Evolutionary conservation across 2,329 filamentous ascomycete genomes (phyloP), one percentile per base, ranked within the genome.

Genomic region (Trichoderma koningii): DNA sequence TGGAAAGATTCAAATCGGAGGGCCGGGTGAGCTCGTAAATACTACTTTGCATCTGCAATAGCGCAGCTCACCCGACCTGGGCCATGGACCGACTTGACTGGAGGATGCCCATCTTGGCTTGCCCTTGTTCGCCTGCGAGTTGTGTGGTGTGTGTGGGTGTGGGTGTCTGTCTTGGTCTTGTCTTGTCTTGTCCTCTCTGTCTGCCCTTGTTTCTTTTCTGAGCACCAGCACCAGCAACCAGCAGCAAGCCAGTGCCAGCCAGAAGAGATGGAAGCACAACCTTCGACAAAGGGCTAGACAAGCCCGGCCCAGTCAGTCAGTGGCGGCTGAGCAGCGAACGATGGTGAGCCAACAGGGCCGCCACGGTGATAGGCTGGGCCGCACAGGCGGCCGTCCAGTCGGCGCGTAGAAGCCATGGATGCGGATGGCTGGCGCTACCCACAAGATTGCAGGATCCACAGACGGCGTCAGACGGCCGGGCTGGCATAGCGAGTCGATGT

Each of bases 401-500:
- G 74, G 75, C 75, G 75, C 74, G 70, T 75, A 73, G 73, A 70
- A 73, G 66, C 55, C 64, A 38, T 63, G 71, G 69, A 74, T 71
- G 72, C 71, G 73, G 73, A 72, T 73, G 73, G 73, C 71, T 75
- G 76, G 74, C 73, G 71, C 74, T 75, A 71, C 73, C 71, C 75
- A 75, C 64, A 71, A 74, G 70, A 74, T 73, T 73, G 73, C 71
- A 72, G 71, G 71, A 70, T 71, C 73, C 73, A 75, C 74, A 72
- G 72, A 70, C 71, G 69, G 71, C 75, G 76, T 77, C 74, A 75
- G 74, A 76, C 72, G 75, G 71, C 71, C 68, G 70, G 69, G 68
- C 69, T 71, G 71, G 64, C 70, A 71, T 72, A 76, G 75, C 77
- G 76, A 81, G 77, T 80, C 75, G 76, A 80, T 81, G 76, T 75